Base-by-base conservation (phyloP, 2,329 filamentous ascomycete species). In the Colletotrichum lini region DNA sequence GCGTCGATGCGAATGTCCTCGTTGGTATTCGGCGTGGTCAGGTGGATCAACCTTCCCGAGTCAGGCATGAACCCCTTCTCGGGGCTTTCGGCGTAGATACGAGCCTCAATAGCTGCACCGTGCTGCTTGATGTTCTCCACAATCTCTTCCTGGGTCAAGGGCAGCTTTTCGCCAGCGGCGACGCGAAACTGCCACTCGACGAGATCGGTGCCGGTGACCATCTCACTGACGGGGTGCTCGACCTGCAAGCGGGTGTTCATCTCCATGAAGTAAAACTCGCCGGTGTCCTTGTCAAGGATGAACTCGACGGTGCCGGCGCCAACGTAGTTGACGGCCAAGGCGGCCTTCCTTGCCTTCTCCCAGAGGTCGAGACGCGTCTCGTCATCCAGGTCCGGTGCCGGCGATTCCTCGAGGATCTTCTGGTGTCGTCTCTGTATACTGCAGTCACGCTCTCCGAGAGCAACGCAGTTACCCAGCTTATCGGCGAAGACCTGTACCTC, bases 21-120 rank as follows among this genome's bases (percentile, higher is more conserved):
- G 47, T 90, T 88, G 7, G 88, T 84, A 59, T 84, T 80, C 0
- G 96, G 95, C 1, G 93, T 95, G 44, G 90, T 88, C 13, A 98
- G 89, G 80, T 98, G 94, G 6, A 97, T 87, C 0, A 99, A 88
- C 76, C 90, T 93, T 47, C 96, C 96, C 0, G 96, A 98, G 79
- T 98, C 96, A 0, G 96, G 96, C 74, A 98, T 92, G 82, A 99
- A 99, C 66, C 95, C 95, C 80, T 89, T 93, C 75, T 94, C 93
- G 1, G 96, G 96, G 77, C 95, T 97, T 81, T 99, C 96, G 10
- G 96, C 96, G 80, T 99, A 99, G 75, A 99, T 98, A 69, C 96
- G 89, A 18, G 96, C 96, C 84, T 99, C 96, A 72, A 99, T 97
- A 13, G 95, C 96, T 77, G 95, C 94, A 2, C 96, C 96, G 56